phyloP scores from a whole-genome alignment of 2,329 filamentous ascomycete genomes.

The Cordyceps farinosa region DNA sequence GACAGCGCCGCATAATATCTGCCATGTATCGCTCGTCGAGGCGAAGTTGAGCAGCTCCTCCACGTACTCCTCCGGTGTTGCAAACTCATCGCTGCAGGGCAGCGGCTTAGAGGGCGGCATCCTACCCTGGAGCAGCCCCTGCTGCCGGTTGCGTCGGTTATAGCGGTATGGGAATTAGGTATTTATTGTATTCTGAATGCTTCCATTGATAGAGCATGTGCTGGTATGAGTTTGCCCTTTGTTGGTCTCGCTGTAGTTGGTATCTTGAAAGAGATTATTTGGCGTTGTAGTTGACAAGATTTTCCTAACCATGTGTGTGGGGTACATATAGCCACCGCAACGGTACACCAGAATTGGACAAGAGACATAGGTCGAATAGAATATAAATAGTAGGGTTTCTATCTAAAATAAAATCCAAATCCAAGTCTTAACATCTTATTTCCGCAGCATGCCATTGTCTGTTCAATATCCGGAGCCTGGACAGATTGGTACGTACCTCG shows the following conservation, averaged over 20 bases:
- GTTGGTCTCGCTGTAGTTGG: neutral
- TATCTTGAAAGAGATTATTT: too few relatives aligned
- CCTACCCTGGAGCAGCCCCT: neutral
- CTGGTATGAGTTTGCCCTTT: neutral
- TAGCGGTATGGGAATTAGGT: too few relatives aligned
- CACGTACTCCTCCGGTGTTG: slow-evolving; percentile 71
- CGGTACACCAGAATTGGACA: neutral
- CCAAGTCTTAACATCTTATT: too few relatives aligned
- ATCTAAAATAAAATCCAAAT: too few relatives aligned
- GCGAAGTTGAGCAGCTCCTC: slow-evolving; percentile 73
- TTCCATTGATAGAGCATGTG: neutral
- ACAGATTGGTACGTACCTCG: slow-evolving; percentile 2
- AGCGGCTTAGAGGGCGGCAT: slow-evolving; percentile 55
- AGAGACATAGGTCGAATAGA: neutral
- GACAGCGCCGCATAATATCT: slow-evolving; percentile 91
- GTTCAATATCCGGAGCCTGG: neutral
- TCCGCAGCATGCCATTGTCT: neutral
- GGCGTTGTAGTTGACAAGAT: neutral
- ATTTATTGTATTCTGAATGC: neutral
- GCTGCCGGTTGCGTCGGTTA: neutral
- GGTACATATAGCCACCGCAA: neutral
- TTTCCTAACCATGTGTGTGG: slow-evolving; percentile 9
- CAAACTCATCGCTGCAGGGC: slow-evolving; percentile 68
- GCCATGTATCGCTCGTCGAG: slow-evolving; percentile 70
- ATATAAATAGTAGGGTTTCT: too few relatives aligned